Evolutionary conservation across 495 filamentous ascomycete species (phyloP), one percentile per base, ranked within the genome.

Genomic region (Podospora pseudopauciseta): DNA sequence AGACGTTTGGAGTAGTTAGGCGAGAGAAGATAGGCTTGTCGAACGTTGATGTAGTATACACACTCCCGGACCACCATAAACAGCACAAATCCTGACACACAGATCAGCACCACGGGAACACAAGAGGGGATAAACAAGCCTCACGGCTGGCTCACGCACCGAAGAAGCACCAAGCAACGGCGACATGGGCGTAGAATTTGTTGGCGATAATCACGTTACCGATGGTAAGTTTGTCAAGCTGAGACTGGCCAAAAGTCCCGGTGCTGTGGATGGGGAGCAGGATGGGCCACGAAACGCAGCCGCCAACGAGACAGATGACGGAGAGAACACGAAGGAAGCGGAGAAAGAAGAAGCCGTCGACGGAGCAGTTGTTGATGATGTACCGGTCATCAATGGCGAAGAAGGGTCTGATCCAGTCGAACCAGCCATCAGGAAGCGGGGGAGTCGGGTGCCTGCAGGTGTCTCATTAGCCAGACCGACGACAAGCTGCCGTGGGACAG

Each of bases 261-360:
- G 90, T 92, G 16, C 84, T 87, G 77, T 96, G 91, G 73, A 96
- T 77, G 0, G 92, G 91, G 71, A 94, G 87, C 54, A 96, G 78
- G 59, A 96, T 82, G 5, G 93, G 91, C 84, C 87, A 95, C 2
- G 89, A 89, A 49, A 95, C 80, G 54, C 79, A 84, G 72, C 82
- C 88, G 54, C 92, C 92, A 13, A 89, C 85, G 55, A 95, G 83
- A 76, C 90, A 90, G 23, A 94, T 88, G 65, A 86, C 81, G 57
- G 90, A 85, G 34, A 88, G 78, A 19, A 91, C 84, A 64, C 89
- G 87, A 60, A 96, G 78, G 72, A 92, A 96, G n/a, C 92, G 90
- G 23, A 96, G 85, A 74, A 91, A 88, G 34, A 96, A 84, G 75
- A 90, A 96, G 39, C 88, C 86, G 73, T 94, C 91, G 2, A 92